These are phyloP conservation scores for Verticillium alfalfae DNA, from an alignment of 2,329 filamentous ascomycete genomes.

Conservation along the genomic window DNA sequence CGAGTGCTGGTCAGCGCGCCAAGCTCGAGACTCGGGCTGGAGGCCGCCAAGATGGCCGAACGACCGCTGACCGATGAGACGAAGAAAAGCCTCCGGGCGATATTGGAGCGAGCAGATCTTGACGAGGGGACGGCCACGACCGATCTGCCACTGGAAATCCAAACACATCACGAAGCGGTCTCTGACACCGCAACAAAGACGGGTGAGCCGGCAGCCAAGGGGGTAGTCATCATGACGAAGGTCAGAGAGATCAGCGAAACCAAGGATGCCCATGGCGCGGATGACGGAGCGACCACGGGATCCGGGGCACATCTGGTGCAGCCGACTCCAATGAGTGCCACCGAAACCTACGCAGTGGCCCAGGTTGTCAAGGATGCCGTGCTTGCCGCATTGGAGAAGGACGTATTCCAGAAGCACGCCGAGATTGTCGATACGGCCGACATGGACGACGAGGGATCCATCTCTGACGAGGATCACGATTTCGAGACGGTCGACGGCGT, in stretches of 20 bases:
- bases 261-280: neutral
- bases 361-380: constrained; percentile 9
- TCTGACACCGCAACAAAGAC: neutral
- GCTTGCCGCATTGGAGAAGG: constrained; percentile 5
- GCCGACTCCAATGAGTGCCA: constrained; percentile 5
- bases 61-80: neutral
- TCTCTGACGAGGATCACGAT: neutral
- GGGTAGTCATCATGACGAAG: neutral
- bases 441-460: neutral
- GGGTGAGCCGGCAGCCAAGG: neutral
- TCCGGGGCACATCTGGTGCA: constrained; percentile 6
- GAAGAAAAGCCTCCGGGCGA: neutral
- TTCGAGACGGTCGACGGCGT: constrained; percentile 10
- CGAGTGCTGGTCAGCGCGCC: constrained; percentile 9
- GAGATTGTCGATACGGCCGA: constrained; percentile 4
- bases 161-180: neutral
- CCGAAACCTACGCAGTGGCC: neutral
- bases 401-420: constrained; percentile 5
- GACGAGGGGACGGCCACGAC: neutral
- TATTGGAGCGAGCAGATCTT: neutral
- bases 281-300: neutral
- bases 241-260: neutral
- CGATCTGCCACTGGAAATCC: neutral
- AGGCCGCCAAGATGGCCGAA: neutral
- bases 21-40: constrained; percentile 4